These are phyloP conservation scores for Penicillium hesseltinei DNA, from an alignment of 2,329 filamentous ascomycete species.

Conservation along the genomic window DNA sequence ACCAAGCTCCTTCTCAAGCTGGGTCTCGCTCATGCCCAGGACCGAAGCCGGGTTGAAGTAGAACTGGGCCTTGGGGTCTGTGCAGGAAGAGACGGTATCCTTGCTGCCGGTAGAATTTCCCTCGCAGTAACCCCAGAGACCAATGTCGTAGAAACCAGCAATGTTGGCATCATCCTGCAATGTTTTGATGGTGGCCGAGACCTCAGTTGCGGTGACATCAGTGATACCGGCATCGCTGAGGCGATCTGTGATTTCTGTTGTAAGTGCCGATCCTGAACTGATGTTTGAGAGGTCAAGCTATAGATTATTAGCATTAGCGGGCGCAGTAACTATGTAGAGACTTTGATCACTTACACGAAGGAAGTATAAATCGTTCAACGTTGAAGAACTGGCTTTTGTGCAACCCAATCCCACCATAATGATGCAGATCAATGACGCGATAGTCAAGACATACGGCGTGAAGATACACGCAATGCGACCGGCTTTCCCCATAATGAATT, in stretches of 20 bases:
- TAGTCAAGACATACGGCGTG: constrained; percentile 77
- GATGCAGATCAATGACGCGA: constrained; percentile 71
- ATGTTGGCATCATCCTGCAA: constrained; percentile 55
- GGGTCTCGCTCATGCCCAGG: constrained; percentile 58
- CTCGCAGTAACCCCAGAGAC: constrained; percentile 84
- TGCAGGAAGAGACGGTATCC: constrained; percentile 61
- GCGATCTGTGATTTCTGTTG: constrained; percentile 28
- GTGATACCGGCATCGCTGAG: constrained; percentile 36
- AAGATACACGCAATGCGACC: constrained; percentile 84
- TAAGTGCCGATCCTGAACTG: constrained; percentile 45
- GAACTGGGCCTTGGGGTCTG: constrained; percentile 70
- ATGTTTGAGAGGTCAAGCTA: constrained; percentile 63
- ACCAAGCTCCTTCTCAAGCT: constrained; percentile 64
- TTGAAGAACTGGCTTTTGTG: constrained; percentile 49
- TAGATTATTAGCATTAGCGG: background rate
- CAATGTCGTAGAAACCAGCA: constrained; percentile 74
- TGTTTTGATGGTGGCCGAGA: constrained; percentile 37
- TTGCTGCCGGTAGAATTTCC: constrained; percentile 55
- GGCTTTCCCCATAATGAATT: constrained; percentile 61
- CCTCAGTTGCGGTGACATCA: constrained; percentile 37
- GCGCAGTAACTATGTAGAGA: background rate
- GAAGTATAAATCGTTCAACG: constrained; percentile 57
- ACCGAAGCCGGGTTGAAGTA: constrained; percentile 69
- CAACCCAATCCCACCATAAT: constrained; percentile 58
- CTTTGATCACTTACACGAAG: constrained; percentile 41